Evolutionary conservation across 169 alveolate genomes (phyloP).

Genomic region (Plasmodium reichenowi): DNA sequence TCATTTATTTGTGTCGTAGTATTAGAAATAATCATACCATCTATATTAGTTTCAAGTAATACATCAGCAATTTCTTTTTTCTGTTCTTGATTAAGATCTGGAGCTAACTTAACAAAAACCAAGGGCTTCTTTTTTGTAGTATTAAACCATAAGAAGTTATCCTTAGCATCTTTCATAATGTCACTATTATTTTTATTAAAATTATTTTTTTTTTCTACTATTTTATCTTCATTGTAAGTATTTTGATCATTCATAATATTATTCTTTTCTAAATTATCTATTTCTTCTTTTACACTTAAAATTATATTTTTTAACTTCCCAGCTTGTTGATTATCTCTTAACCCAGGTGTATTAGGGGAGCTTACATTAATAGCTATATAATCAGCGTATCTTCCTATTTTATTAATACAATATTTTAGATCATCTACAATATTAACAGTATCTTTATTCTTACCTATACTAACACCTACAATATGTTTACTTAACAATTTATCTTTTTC

Average conservation of each 20-base stretch:
- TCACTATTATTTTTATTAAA: not conserved
- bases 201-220: slow-evolving; percentile 6
- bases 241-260: not conserved
- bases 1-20: slow-evolving; percentile 83
- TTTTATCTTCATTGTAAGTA: not conserved
- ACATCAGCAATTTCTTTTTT: slow-evolving; percentile 88
- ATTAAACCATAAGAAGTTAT: slow-evolving; percentile 38
- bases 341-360: slow-evolving; percentile 91
- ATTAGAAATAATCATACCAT: slow-evolving; percentile 89
- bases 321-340: slow-evolving; percentile 86
- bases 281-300: slow-evolving; percentile 76
- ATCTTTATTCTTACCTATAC: slow-evolving; percentile 87
- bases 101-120: slow-evolving; percentile 78
- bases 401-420: slow-evolving; percentile 76
- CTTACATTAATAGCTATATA: slow-evolving; percentile 88
- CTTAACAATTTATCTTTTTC: slow-evolving; percentile 82
- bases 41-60: slow-evolving; percentile 85
- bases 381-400: slow-evolving; percentile 88
- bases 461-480: slow-evolving; percentile 87
- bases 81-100: slow-evolving; percentile 87
- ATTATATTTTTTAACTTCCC: slow-evolving; percentile 78
- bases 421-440: slow-evolving; percentile 83
- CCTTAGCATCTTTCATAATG: slow-evolving; percentile 7
- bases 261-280: slow-evolving; percentile 34
- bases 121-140: slow-evolving; percentile 77